Percentiles rank a stretch among this genome's conserved stretches.
phyloP scores from a whole-genome alignment of 2,329 filamentous ascomycete genomes.

The Microascus cirrosus region DNA sequence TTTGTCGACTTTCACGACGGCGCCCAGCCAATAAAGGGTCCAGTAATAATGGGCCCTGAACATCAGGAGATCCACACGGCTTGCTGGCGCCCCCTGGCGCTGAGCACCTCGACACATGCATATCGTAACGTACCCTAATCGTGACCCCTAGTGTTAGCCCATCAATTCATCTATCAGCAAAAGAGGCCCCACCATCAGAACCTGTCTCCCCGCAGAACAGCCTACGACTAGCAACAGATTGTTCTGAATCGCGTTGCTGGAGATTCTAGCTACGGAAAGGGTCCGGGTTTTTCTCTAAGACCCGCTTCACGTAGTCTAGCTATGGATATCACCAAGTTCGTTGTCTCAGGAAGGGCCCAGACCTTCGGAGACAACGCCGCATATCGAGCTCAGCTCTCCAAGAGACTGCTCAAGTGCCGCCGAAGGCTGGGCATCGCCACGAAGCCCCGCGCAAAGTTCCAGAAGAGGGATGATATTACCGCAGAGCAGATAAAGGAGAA shows the following conservation, averaged over 20 bases:
- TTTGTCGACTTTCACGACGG: neutral
- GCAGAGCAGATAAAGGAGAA: slow-evolving; percentile 64
- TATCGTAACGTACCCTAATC: neutral
- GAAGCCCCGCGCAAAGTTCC: slow-evolving; percentile 78
- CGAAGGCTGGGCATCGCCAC: slow-evolving; percentile 79
- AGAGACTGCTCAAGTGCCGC: slow-evolving; percentile 70
- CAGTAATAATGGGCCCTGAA: neutral
- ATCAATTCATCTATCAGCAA: neutral
- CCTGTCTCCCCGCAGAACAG: neutral
- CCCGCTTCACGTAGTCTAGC: neutral
- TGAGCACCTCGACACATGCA: neutral
- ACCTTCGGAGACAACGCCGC: slow-evolving; percentile 25
- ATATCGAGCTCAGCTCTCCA: slow-evolving; percentile 3
- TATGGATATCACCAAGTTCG: slow-evolving; percentile 86
- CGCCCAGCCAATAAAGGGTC: neutral
- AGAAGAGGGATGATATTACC: slow-evolving; percentile 57
- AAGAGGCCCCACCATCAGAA: neutral
- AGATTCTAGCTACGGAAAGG: neutral
- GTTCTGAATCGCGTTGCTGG: neutral
- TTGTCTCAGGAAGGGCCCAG: slow-evolving; percentile 69
- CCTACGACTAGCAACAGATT: neutral
- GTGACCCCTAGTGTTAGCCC: neutral
- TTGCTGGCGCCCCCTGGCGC: neutral
- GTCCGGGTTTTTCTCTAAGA: neutral
- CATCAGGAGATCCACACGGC: neutral